Evolutionary conservation across 2,329 filamentous ascomycete genomes (phyloP).

Genomic region (Lasiodiplodia gonubiensis): DNA sequence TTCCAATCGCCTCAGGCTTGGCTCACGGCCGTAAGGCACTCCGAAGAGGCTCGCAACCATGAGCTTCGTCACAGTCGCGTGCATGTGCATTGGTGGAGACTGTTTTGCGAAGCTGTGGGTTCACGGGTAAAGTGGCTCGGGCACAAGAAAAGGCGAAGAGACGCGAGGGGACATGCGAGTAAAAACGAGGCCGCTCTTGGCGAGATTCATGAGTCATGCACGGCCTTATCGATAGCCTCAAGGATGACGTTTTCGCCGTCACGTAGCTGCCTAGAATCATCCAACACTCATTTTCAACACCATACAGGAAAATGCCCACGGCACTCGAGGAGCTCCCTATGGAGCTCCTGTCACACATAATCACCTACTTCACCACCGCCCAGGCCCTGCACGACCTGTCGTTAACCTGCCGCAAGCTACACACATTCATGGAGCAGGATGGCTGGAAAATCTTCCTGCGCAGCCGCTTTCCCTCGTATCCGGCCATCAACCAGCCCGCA

Average conservation of each 20-base stretch:
- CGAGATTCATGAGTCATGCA: neutral
- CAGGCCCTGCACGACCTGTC: constrained; percentile 53
- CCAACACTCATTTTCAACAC: neutral
- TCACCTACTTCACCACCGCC: constrained; percentile 52
- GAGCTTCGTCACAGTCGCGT: neutral
- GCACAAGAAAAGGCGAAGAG: neutral
- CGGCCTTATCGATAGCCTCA: constrained; percentile 1
- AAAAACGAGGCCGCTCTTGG: neutral
- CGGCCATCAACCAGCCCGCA: constrained; percentile 13
- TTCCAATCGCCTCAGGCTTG: neutral
- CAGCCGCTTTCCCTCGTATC: constrained; percentile 54
- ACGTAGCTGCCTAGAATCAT: neutral
- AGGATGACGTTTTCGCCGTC: constrained; percentile 11
- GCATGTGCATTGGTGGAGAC: too few relatives aligned
- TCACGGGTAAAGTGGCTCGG: constrained; percentile 10
- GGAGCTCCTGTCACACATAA: constrained; percentile 47
- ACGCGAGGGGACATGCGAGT: neutral
- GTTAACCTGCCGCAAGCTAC: constrained; percentile 53
- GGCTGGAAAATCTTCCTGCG: constrained; percentile 57
- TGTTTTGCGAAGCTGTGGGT: neutral
- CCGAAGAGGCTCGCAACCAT: neutral
- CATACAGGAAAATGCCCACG: neutral
- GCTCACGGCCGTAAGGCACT: neutral
- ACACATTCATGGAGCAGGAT: constrained; percentile 53
- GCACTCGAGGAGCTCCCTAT: constrained; percentile 38